Base-by-base conservation (phyloP, 1,284 basidiomycete species). In the Mycena sp. region DNA sequence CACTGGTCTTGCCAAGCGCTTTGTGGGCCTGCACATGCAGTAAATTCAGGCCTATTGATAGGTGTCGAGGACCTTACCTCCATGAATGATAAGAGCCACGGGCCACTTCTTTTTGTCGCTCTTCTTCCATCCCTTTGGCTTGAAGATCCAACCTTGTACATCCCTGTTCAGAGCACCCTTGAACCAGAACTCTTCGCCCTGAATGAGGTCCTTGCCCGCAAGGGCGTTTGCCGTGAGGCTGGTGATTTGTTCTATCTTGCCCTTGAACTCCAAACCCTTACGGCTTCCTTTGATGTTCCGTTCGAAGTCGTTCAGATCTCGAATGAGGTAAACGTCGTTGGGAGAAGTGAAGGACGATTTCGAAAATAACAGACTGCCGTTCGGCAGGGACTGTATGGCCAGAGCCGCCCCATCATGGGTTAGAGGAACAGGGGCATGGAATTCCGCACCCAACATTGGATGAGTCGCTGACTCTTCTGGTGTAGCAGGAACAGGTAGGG, bases 101-200 rank as follows among this genome's bases (percentile, higher is more conserved):
- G 94, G 94, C 84, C 87, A 95, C 72, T 89, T 90, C 79, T 89
- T 92, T 72, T 81, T 81, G 61, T 89, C 85, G 14, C 83, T 85
- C 51, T 82, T 75, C 70, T 85, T 83, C 81, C 85, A 95, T 2
- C 91, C 92, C 23, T 83, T 84, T 11, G 95, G 96, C 70, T 90
- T 94, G 63, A 95, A 67, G 17, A 87, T 78, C 90, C 90, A 97
- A 0, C 93, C 94, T 61, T 96, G 94, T 21, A 97, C 88, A 49
- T 84, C 75, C 70, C 84, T 86, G 14, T 83, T 85, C 69, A 85
- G 79, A 4, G 91, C 92, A 14, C 95, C 95, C 58, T 87, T 84
- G 80, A 96, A 97, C 88, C 89, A 95, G 72, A 97, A 91, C 61
- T 92, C 87, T 71, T 96, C 89, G 6, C 89, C 91, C 7, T 74